phyloP scores from a whole-genome alignment of 257 asterid genomes.

The Schizonepeta tenuifolia region DNA sequence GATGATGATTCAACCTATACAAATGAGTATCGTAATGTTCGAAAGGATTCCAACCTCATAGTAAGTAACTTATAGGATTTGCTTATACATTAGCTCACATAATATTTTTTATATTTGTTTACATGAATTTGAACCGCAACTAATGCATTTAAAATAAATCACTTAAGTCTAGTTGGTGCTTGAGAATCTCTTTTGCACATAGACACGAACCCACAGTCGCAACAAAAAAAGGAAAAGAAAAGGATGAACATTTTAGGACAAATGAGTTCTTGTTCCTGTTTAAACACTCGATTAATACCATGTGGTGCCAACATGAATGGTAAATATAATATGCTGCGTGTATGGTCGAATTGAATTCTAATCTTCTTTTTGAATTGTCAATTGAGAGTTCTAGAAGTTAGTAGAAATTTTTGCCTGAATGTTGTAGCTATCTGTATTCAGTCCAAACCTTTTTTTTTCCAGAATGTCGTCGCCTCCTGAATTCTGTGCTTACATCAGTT shows the following conservation, averaged over 20 bases:
- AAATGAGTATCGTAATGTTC: slow-evolving; percentile 68
- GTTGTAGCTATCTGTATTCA: background rate
- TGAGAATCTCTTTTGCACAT: background rate
- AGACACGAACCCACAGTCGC: background rate
- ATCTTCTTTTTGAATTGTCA: background rate
- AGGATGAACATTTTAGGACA: background rate
- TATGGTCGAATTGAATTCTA: background rate
- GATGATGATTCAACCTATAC: slow-evolving; percentile 80
- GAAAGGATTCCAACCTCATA: slow-evolving; percentile 74
- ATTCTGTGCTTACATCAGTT: slow-evolving; percentile 5
- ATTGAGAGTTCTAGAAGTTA: background rate
- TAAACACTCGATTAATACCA: background rate
- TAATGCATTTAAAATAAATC: slow-evolving; percentile 1
- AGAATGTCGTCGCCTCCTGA: background rate
- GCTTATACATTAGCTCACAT: slow-evolving; percentile 12
- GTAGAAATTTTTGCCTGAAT: background rate
- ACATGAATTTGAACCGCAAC: slow-evolving; percentile 8
- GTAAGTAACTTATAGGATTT: slow-evolving; percentile 51
- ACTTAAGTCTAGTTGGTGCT: background rate
- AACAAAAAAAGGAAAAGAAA: background rate
- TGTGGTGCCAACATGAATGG: background rate
- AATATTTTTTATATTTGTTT: slow-evolving; percentile 4
- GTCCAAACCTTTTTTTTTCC: background rate
- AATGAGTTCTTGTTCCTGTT: background rate
- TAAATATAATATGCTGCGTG: background rate